Percentiles rank a stretch among this genome's conserved stretches.
Evolutionary conservation across 2,329 filamentous ascomycete genomes (phyloP).

Genomic region (Drechslerella dactyloides): DNA sequence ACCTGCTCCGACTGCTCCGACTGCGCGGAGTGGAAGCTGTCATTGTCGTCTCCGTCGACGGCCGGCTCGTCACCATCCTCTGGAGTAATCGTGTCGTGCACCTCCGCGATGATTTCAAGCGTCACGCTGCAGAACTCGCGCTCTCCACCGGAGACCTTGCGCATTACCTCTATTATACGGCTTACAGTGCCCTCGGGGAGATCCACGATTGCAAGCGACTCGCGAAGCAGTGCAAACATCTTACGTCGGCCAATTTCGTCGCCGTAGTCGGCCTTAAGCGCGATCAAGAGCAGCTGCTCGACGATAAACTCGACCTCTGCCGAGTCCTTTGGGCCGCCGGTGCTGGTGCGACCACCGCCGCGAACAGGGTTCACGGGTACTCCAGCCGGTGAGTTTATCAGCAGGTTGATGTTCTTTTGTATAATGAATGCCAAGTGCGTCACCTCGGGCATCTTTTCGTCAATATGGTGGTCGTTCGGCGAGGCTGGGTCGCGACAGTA

Average conservation of each 20-base stretch:
- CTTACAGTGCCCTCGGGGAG: conserved; percentile 86
- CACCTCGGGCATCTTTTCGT: conserved; percentile 94
- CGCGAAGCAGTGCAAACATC: conserved; percentile 90
- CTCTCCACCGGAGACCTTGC: conserved; percentile 80
- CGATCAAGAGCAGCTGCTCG: conserved; percentile 91
- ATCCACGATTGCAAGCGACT: conserved; percentile 82
- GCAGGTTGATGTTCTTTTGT: conserved; percentile 73
- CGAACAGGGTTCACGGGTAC: conserved; percentile 57
- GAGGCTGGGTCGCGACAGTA: conserved; percentile 76
- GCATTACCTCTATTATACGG: conserved; percentile 53
- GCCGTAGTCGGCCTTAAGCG: conserved; percentile 91
- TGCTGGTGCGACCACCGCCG: conserved; percentile 62
- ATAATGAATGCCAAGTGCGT: conserved; percentile 87
- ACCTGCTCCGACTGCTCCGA: conserved; percentile 61
- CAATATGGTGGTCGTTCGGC: conserved; percentile 73
- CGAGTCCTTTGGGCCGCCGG: conserved; percentile 63
- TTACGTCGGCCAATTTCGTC: conserved; percentile 93
- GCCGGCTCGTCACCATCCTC: conserved; percentile 63
- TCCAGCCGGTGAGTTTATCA: conserved; percentile 56
- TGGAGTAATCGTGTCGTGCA: conserved; percentile 89
- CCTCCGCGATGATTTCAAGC: conserved; percentile 91
- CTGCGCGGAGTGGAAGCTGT: conserved; percentile 91
- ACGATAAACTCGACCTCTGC: conserved; percentile 94
- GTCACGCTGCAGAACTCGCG: conserved; percentile 84
- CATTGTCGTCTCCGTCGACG: conserved; percentile 66